Conservation (phyloP, 805 yeast genomes). For the Ogataea pignaliae region DNA sequence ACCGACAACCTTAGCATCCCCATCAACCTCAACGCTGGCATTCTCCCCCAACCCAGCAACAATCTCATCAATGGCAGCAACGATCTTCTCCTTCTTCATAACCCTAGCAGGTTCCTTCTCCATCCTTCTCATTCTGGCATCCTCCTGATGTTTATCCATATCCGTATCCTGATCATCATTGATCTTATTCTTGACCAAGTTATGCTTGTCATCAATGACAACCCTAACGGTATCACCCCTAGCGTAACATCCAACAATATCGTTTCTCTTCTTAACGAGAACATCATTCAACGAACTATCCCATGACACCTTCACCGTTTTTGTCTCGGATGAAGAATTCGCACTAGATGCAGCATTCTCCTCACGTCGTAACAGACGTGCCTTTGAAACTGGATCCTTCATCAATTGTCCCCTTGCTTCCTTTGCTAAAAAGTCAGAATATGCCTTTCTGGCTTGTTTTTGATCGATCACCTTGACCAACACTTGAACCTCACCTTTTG, state of each 20-base stretch:
- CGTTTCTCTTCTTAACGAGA: neutral
- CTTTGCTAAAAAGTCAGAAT: conserved; percentile 23
- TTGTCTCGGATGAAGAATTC: conserved; percentile 6
- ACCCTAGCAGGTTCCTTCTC: neutral
- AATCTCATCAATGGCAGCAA: neutral
- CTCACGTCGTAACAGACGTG: neutral
- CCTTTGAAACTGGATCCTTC: neutral
- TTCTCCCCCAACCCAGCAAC: neutral
- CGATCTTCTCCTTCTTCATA: neutral
- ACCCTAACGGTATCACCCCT: neutral
- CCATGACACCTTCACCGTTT: conserved; percentile 5
- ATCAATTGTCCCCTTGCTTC: conserved; percentile 5
- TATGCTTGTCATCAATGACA: neutral
- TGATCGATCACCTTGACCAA: conserved; percentile 23
- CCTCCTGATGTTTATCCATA: too few relatives aligned
- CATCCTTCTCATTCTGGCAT: too few relatives aligned
- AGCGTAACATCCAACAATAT: neutral
- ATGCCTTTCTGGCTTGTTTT: conserved; percentile 22
- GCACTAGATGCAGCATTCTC: conserved; percentile 12
- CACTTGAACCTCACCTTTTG: conserved; percentile 10
- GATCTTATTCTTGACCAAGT: neutral
- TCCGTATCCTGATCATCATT: neutral
- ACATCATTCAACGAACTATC: neutral
- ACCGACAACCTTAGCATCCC: neutral
- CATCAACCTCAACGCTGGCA: neutral